Evolutionary conservation across 106 monocot species (phyloP).

Genomic region (Dendrobium catenatum): DNA sequence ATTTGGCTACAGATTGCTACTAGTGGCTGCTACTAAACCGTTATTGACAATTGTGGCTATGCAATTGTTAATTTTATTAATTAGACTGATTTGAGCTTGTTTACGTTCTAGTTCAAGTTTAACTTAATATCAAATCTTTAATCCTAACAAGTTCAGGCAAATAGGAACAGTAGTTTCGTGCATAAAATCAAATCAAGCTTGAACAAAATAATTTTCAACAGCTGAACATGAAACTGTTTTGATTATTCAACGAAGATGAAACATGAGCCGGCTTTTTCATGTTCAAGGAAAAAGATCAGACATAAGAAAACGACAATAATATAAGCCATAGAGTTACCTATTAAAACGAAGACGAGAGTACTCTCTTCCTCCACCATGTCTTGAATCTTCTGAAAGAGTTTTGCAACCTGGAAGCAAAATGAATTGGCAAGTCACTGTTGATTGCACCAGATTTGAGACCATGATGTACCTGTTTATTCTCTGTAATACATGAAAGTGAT

Average conservation of each 20-base stretch:
- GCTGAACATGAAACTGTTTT: neutral
- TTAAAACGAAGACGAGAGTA: constrained; percentile 91
- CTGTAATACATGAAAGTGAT: neutral
- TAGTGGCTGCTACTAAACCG: neutral
- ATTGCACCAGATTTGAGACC: constrained; percentile 6
- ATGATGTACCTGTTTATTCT: neutral
- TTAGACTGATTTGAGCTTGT: neutral
- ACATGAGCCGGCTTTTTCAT: neutral
- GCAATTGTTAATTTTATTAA: neutral
- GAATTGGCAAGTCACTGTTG: neutral
- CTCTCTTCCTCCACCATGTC: constrained; percentile 99
- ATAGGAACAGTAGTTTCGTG: neutral
- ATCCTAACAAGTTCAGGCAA: neutral
- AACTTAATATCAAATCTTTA: neutral
- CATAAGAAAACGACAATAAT: neutral
- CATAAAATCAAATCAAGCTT: neutral
- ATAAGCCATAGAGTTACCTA: constrained; percentile 50
- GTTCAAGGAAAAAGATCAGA: neutral
- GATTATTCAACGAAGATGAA: neutral
- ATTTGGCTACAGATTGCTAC: neutral
- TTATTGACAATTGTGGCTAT: neutral
- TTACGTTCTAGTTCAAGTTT: neutral
- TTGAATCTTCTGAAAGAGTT: constrained; percentile 97
- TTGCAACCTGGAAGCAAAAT: constrained; percentile 59
- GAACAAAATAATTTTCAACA: neutral